These are phyloP conservation scores for Pythium pyrilobum DNA, from an alignment of 352 stramenopile species.

Conservation along the genomic window DNA sequence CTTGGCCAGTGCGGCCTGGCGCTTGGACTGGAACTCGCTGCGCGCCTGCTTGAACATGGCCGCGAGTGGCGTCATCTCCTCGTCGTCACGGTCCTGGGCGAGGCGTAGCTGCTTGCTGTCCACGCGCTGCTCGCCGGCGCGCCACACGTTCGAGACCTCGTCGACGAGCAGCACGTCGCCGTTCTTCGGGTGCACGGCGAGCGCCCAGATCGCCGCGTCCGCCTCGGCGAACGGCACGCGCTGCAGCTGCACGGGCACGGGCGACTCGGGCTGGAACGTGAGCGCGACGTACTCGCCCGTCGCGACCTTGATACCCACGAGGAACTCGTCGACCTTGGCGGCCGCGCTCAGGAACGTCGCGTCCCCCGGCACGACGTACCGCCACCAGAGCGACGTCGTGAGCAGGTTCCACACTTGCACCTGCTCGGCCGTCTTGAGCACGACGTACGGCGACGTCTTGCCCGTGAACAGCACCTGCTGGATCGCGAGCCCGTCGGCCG, in stretches of 20 bases:
- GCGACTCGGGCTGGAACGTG: constrained; percentile 39
- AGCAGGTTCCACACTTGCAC: constrained; percentile 80
- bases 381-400: constrained; percentile 61
- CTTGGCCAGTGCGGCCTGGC: constrained; percentile 6
- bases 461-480: constrained; percentile 56
- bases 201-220: constrained; percentile 36
- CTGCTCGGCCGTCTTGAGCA: constrained; percentile 44
- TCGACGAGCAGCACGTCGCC: constrained; percentile 60
- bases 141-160: constrained; percentile 49
- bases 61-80: constrained; percentile 35
- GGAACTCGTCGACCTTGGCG: constrained; percentile 37
- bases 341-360: constrained; percentile 29
- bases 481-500: constrained; percentile 49
- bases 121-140: constrained; percentile 36
- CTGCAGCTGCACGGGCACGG: constrained; percentile 45
- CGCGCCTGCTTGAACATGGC: constrained; percentile 24
- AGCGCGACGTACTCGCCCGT: constrained; percentile 39
- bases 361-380: constrained; percentile 44
- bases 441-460: constrained; percentile 51
- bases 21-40: constrained; percentile 15
- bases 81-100: constrained; percentile 18
- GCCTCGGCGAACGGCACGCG: constrained; percentile 25
- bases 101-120: constrained; percentile 36
- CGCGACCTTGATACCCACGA: constrained; percentile 36
- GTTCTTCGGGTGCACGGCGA: constrained; percentile 52